phyloP scores from a whole-genome alignment of 768 basidiomycete species.

The Gautieria morchelliformis region DNA sequence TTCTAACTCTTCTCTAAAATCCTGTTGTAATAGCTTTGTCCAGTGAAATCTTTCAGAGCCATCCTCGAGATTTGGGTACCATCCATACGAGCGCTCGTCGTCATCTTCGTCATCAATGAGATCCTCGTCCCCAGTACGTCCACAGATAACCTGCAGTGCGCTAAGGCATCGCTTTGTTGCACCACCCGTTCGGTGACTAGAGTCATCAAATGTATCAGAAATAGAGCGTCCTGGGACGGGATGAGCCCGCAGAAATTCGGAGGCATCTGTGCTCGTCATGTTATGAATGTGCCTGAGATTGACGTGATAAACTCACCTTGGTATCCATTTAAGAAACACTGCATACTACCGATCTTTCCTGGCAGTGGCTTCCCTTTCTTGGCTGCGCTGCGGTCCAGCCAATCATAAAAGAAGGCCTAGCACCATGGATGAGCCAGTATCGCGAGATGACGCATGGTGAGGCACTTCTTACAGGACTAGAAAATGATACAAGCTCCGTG shows the following conservation, averaged over 20 bases:
- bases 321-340: slow-evolving; percentile 79
- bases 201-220: slow-evolving; percentile 79
- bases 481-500: slow-evolving; percentile 74
- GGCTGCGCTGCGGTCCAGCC: slow-evolving; percentile 71
- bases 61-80: slow-evolving; percentile 22
- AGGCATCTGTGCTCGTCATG: slow-evolving; percentile 48
- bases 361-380: slow-evolving; percentile 80
- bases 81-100: slow-evolving; percentile 32
- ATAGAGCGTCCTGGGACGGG: slow-evolving; percentile 85
- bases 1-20: slow-evolving; percentile 81
- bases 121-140: slow-evolving; percentile 69
- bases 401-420: slow-evolving; percentile 88
- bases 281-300: background rate
- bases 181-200: slow-evolving; percentile 63
- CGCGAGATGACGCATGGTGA: slow-evolving; percentile 5
- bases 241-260: slow-evolving; percentile 75
- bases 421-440: background rate
- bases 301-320: slow-evolving; percentile 36
- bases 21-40: slow-evolving; percentile 67
- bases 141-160: slow-evolving; percentile 74
- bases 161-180: slow-evolving; percentile 57
- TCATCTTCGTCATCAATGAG: slow-evolving; percentile 59
- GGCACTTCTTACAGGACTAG: slow-evolving; percentile 43
- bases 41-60: slow-evolving; percentile 53
- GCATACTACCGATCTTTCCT: slow-evolving; percentile 87